Evolutionary conservation across 176 grass and related monocot genomes (phyloP).

Genomic region (Bothriochloa decipiens): DNA sequence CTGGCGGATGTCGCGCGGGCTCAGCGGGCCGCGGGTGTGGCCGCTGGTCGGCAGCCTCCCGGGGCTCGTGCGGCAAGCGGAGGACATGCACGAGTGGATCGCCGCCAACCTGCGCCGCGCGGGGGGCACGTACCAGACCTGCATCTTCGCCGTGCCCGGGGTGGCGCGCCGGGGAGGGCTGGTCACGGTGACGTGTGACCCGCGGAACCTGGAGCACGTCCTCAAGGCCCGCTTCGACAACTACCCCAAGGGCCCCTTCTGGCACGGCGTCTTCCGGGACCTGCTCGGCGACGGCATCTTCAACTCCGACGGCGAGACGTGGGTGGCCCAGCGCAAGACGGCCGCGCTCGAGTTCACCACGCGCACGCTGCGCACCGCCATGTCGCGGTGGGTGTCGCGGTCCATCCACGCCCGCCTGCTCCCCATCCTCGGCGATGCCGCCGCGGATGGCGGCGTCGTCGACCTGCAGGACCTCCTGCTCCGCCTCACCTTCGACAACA

Average conservation of each 20-base stretch:
- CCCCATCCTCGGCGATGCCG: conserved; percentile 67
- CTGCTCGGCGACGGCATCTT: conserved; percentile 94
- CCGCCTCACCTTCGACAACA: conserved; percentile 96
- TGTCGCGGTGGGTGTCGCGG: conserved; percentile 84
- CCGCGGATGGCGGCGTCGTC: conserved; percentile 15
- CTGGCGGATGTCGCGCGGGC: conserved; percentile 64
- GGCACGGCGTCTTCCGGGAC: conserved; percentile 88
- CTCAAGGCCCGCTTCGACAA: conserved; percentile 89
- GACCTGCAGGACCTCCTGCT: conserved; percentile 95
- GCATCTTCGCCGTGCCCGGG: conserved; percentile 74
- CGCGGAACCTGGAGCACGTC: conserved; percentile 89
- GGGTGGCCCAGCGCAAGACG: conserved; percentile 91
- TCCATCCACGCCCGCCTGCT: conserved; percentile 81
- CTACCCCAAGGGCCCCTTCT: conserved; percentile 97
- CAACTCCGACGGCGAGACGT: conserved; percentile 94
- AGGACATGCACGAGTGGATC: conserved; percentile 99
- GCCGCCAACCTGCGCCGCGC: conserved; percentile 64
- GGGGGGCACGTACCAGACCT: conserved; percentile 86
- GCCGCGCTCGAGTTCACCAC: conserved; percentile 97
- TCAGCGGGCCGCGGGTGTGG: conserved; percentile 79
- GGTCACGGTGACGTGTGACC: conserved; percentile 83
- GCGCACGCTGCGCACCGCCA: conserved; percentile 81
- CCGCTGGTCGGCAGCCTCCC: conserved; percentile 82
- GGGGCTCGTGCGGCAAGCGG: conserved; percentile 69
- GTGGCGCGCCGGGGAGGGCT: conserved; percentile 71